phyloP scores from a whole-genome alignment of 345 rosid genomes.

The Cochlearia excelsa region DNA sequence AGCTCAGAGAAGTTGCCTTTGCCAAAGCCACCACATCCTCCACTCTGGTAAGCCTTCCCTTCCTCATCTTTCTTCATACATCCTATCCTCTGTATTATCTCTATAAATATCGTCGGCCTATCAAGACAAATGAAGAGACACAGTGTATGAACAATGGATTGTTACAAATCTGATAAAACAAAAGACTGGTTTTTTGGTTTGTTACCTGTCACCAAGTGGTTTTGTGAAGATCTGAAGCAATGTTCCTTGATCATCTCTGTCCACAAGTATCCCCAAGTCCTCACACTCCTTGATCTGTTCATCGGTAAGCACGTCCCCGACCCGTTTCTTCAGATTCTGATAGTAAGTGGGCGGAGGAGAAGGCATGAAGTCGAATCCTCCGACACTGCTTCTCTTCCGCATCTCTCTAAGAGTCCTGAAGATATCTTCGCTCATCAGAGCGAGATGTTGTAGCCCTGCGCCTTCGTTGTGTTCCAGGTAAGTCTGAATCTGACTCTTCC shows the following conservation, averaged over 20 bases:
- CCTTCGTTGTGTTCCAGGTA: constrained; percentile 92
- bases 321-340: constrained; percentile 64
- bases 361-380: constrained; percentile 96
- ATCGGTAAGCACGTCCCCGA: constrained; percentile 66
- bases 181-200: neutral
- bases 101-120: constrained; percentile 94
- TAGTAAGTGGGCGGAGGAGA: constrained; percentile 88
- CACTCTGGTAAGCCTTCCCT: constrained; percentile 75
- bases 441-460: constrained; percentile 83
- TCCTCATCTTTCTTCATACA: constrained; percentile 67
- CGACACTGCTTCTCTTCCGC: constrained; percentile 70
- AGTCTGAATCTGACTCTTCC: constrained; percentile 96
- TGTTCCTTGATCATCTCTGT: constrained; percentile 93
- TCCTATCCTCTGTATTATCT: constrained; percentile 89
- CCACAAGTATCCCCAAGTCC: constrained; percentile 86
- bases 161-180: neutral
- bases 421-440: constrained; percentile 66
- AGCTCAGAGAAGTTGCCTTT: constrained; percentile 94
- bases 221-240: constrained; percentile 94
- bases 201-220: constrained; percentile 87
- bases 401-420: constrained; percentile 78
- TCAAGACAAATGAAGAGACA: neutral
- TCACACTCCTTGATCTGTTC: constrained; percentile 87
- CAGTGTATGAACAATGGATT: neutral
- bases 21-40: constrained; percentile 95